Percentiles rank a stretch among this genome's conserved stretches.
Evolutionary conservation across 163 green algal genomes (phyloP).

Genomic region (Chlamydomonas reinhardtii): DNA sequence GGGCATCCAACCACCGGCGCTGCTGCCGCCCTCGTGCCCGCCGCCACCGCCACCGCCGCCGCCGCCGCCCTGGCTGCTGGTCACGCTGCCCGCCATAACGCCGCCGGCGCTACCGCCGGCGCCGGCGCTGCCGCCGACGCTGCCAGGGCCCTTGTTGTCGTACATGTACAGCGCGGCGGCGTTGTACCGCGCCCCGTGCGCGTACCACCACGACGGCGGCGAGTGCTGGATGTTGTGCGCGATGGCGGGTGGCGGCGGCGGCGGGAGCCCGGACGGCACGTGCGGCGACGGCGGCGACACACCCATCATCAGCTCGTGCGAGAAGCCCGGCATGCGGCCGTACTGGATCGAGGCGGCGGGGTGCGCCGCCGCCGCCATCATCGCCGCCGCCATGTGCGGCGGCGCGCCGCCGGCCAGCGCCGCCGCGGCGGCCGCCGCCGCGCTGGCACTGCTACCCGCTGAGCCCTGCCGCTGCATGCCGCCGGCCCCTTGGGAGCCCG

Average conservation of each 20-base stretch:
- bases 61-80: background rate
- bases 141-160: too few species aligned
- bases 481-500: too few species aligned
- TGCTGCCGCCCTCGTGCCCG: background rate
- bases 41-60: background rate
- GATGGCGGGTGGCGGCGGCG: slow-evolving; percentile 31
- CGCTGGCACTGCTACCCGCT: background rate
- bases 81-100: too few species aligned
- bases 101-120: background rate
- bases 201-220: slow-evolving; percentile 31
- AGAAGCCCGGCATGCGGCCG: background rate
- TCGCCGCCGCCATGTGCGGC: background rate
- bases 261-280: slow-evolving; percentile 8
- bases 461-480: background rate
- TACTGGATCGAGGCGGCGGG: slow-evolving; percentile 35
- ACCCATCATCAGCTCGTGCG: background rate
- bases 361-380: slow-evolving; percentile 2
- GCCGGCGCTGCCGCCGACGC: background rate
- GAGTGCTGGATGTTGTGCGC: slow-evolving; percentile 49
- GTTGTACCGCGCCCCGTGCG: background rate
- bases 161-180: too few species aligned
- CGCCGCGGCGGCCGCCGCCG: background rate
- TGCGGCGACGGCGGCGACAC: slow-evolving; percentile 38
- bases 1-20: too few species aligned
- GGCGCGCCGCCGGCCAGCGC: background rate